Percentiles rank a stretch among this genome's conserved stretches.
Evolutionary conservation across 2,329 filamentous ascomycete species (phyloP).

Genomic region (Alternaria sp.): DNA sequence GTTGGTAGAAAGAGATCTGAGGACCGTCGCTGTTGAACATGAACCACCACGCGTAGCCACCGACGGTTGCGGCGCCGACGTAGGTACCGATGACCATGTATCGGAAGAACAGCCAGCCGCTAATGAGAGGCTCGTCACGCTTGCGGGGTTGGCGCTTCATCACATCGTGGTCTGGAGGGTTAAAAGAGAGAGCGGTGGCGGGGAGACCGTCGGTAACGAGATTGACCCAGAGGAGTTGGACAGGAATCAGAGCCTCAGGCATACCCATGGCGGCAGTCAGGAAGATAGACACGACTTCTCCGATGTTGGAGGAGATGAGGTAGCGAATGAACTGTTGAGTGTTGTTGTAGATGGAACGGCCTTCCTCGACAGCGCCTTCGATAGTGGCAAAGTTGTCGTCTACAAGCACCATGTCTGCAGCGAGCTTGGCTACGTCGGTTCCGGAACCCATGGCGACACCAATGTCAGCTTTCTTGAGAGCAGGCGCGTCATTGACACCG

Average conservation of each 20-base stretch:
- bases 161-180: slow-evolving; percentile 97
- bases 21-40: slow-evolving; percentile 93
- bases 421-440: slow-evolving; percentile 95
- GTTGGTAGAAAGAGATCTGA: slow-evolving; percentile 87
- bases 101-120: slow-evolving; percentile 95
- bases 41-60: slow-evolving; percentile 99
- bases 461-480: slow-evolving; percentile 98
- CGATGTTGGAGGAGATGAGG: slow-evolving; percentile 98
- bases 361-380: slow-evolving; percentile 93
- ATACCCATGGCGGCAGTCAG: slow-evolving; percentile 94
- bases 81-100: slow-evolving; percentile 97
- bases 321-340: slow-evolving; percentile 99
- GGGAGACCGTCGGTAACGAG: slow-evolving; percentile 96
- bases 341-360: slow-evolving; percentile 99
- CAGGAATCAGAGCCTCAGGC: slow-evolving; percentile 95
- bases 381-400: slow-evolving; percentile 99
- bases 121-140: slow-evolving; percentile 90
- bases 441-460: slow-evolving; percentile 98
- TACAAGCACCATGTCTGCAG: slow-evolving; percentile 97
- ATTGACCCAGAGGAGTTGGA: slow-evolving; percentile 98
- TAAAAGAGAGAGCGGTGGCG: slow-evolving; percentile 95
- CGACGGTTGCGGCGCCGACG: slow-evolving; percentile 92
- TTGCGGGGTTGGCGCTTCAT: slow-evolving; percentile 93
- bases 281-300: slow-evolving; percentile 99
- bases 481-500: slow-evolving; percentile 97